phyloP scores from a whole-genome alignment of 345 rosid genomes.

The Pseudoturritis turrita region DNA sequence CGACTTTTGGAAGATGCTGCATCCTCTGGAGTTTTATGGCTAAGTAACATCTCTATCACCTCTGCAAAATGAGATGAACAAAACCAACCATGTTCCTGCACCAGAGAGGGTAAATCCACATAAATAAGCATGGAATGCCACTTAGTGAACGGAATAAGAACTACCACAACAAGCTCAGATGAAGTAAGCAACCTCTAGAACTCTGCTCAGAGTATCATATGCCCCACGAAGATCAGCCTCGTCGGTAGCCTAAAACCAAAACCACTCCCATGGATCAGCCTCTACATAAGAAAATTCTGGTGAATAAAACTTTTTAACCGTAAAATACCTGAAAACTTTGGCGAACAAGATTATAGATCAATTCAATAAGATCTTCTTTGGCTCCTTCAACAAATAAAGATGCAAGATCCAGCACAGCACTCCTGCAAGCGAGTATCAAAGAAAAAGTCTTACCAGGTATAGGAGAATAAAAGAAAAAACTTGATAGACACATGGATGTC shows the following conservation, averaged over 20 bases:
- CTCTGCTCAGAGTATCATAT: constrained; percentile 58
- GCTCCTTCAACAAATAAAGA: constrained; percentile 74
- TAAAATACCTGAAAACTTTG: constrained; percentile 53
- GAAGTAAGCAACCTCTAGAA: constrained; percentile 54
- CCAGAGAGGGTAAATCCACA: constrained; percentile 22
- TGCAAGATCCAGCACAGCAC: constrained; percentile 60
- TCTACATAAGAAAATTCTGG: not conserved
- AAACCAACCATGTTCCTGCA: constrained; percentile 78
- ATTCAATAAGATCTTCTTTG: constrained; percentile 55
- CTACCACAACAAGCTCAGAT: constrained; percentile 2
- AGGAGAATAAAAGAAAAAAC: not conserved
- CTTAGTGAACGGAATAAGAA: not conserved
- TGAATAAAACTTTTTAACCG: not conserved
- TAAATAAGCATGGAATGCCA: constrained; percentile 3
- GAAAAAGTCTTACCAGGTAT: not conserved
- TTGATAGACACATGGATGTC: not conserved
- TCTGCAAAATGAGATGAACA: constrained; percentile 59
- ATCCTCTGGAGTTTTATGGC: constrained; percentile 52
- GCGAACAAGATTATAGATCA: constrained; percentile 58
- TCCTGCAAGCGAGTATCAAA: constrained; percentile 30
- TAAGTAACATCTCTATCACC: constrained; percentile 64
- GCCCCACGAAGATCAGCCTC: constrained; percentile 60
- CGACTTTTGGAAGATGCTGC: constrained; percentile 54
- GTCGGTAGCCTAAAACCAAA: constrained; percentile 44
- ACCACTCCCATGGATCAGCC: constrained; percentile 20